Percentiles rank a stretch among this genome's conserved stretches.
These are phyloP conservation scores for Volvox reticuliferus DNA, from an alignment of 139 green algal species.

Conservation along the genomic window DNA sequence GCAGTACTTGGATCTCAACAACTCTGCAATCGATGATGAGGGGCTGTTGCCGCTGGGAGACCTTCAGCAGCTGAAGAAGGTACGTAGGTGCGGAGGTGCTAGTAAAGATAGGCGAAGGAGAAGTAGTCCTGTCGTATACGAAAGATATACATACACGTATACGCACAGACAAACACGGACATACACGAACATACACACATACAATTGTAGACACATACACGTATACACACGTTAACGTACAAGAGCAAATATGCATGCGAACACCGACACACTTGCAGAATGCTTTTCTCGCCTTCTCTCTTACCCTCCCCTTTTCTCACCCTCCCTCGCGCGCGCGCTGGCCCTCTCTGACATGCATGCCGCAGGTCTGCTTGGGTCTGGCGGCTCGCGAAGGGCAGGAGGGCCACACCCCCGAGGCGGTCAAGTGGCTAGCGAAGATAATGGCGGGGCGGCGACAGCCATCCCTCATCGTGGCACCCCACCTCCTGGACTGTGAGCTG, in stretches of 20 bases:
- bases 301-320: background rate
- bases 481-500: conserved; percentile 39
- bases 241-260: too few species aligned
- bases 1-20: conserved; percentile 39
- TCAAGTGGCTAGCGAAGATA: background rate
- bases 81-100: background rate
- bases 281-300: background rate
- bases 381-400: background rate
- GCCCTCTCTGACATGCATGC: too few species aligned
- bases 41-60: conserved; percentile 7
- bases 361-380: conserved; percentile 42
- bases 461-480: conserved; percentile 23
- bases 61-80: conserved; percentile 24
- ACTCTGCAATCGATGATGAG: background rate
- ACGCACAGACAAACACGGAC: background rate
- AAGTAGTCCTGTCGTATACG: background rate
- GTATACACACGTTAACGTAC: too few species aligned
- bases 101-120: background rate
- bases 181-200: background rate
- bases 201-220: too few species aligned
- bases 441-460: conserved; percentile 7
- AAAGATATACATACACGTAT: background rate
- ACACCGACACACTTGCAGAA: background rate
- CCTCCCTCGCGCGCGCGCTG: too few species aligned
- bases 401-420: conserved; percentile 30